Evolutionary conservation across 176 grass and related monocot genomes (phyloP).

Genomic region (Phragmites australis): DNA sequence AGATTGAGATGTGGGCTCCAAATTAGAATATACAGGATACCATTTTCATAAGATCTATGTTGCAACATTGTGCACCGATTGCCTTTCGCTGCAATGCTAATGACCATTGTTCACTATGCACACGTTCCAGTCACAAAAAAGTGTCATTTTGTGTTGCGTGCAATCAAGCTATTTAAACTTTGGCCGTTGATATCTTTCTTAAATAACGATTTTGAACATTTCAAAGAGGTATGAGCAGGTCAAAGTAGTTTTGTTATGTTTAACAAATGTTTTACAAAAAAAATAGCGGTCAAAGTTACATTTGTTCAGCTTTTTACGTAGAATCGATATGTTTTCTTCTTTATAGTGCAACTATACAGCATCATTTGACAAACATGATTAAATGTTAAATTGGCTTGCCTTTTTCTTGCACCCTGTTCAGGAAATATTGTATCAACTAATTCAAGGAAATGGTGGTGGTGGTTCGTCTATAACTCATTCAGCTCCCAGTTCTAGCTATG

Average conservation of each 20-base stretch:
- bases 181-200: neutral
- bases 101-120: neutral
- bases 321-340: neutral
- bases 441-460: slow-evolving; percentile 56
- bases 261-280: neutral
- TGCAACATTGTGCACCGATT: neutral
- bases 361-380: slow-evolving; percentile 2
- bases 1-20: neutral
- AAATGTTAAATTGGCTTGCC: slow-evolving; percentile 3
- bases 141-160: neutral
- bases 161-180: neutral
- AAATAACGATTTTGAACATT: neutral
- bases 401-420: slow-evolving; percentile 33
- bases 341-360: neutral
- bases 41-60: neutral
- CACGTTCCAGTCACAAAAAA: neutral
- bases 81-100: neutral
- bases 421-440: slow-evolving; percentile 72
- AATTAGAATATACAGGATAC: neutral
- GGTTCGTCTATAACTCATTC: slow-evolving; percentile 38
- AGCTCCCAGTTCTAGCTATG: slow-evolving; percentile 44
- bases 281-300: neutral
- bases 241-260: neutral
- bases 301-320: neutral
- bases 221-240: neutral